phyloP scores from a whole-genome alignment of 139 green algal species.

The Yamagishiella unicocca region DNA sequence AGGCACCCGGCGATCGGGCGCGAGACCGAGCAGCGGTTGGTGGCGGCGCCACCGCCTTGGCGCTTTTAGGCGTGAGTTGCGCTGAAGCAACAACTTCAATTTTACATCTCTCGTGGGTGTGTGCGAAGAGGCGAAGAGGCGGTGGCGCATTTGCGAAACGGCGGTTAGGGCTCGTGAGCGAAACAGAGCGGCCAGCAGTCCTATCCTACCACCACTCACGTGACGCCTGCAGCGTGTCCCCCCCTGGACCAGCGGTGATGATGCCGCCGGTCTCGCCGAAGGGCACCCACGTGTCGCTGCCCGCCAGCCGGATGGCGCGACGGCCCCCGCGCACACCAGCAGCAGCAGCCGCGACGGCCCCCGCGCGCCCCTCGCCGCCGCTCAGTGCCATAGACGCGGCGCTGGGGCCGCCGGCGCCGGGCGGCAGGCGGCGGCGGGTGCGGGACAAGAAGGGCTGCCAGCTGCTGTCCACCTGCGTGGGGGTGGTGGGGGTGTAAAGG shows the following conservation, averaged over 20 bases:
- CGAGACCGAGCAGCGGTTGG: no score
- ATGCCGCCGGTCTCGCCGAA: constrained; percentile 48
- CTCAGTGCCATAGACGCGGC: constrained; percentile 7
- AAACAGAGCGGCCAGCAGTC: no score
- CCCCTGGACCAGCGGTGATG: constrained; percentile 8
- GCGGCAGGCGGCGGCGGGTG: neutral
- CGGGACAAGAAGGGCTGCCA: constrained; percentile 41
- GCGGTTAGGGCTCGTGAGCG: no score
- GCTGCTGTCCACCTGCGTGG: constrained; percentile 13
- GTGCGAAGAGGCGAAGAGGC: no score
- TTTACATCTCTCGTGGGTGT: no score
- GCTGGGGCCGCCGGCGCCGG: neutral
- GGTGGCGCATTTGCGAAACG: no score
- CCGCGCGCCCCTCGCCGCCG: neutral
- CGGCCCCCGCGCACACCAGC: constrained; percentile 31
- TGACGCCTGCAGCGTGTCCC: constrained; percentile 32
- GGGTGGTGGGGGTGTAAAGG: neutral
- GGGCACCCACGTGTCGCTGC: constrained; percentile 53
- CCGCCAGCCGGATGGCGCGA: constrained; percentile 53
- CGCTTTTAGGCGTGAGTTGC: no score
- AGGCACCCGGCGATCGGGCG: no score
- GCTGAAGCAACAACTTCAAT: no score
- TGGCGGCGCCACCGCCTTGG: no score
- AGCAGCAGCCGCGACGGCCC: neutral
- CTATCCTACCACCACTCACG: constrained; percentile 20